Evolutionary conservation across 768 basidiomycete genomes (phyloP), one percentile per base, ranked within the genome.

Genomic region (Pulveroboletus sp.): DNA sequence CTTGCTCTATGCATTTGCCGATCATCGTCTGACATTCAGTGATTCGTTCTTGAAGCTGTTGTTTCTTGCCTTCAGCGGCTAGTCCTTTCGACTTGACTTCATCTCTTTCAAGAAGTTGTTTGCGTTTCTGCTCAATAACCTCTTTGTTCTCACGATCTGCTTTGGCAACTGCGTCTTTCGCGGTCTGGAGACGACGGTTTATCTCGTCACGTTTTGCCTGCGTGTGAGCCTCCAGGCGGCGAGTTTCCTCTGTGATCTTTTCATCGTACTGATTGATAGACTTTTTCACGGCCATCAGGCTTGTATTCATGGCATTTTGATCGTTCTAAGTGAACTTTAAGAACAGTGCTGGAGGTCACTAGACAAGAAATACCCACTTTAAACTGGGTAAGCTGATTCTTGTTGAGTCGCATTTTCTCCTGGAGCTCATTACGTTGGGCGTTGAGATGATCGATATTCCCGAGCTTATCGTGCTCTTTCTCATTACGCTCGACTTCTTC

Each of bases 201-300:
- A 73, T 73, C 54, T 81, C 77, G 27, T 86, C 80, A 16, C 79
- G 82, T 59, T 82, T 83, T 12, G 71, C 78, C 56, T 86, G 81
- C 3, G 80, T 80, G 53, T 81, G 75, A 6, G 70, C 69, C 51
- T 72, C 82, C 68, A 79, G 73, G 35, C 76, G 80, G 26, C 64
- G 68, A 6, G 74, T 71, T 63, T 87, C 85, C 27, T 71, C 72
- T 6, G 57, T 67, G 39, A 92, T 82, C 43, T 78, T 71, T 16
- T 64, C 56, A 2, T 79, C 64, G n/a, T 69, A 60, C 0, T 70
- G 66, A 16, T 55, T 52, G 39, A 78, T 74, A 13, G 64, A 50
- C 22, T 44, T 58, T 20, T 71, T 64, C 22, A 68, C 50, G 5
- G 60, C 61, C 6, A 63, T 66, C 32, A 79, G 63, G 44, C 69